phyloP scores from a whole-genome alignment of 257 asterid genomes.

The Solanum paucissectum region DNA sequence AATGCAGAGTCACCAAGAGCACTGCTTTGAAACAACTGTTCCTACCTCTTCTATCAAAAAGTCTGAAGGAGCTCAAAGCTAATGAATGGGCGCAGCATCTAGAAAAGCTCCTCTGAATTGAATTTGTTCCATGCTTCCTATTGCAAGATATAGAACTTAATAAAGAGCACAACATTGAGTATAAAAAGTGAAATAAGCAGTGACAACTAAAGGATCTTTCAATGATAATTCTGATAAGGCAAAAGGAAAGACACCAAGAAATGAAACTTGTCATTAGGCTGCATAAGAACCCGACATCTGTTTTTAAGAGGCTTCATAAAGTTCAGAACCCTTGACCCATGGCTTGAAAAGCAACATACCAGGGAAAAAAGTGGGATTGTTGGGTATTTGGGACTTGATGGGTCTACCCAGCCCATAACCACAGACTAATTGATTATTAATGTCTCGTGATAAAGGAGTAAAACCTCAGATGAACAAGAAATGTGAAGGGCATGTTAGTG shows the following conservation, averaged over 20 bases:
- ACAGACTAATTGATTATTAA: background rate
- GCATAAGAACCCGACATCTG: background rate
- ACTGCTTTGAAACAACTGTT: conserved; percentile 8
- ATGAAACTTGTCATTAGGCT: background rate
- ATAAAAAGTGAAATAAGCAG: background rate
- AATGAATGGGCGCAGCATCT: conserved; percentile 18
- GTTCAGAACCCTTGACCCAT: background rate
- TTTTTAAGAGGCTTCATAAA: background rate
- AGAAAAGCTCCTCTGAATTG: conserved; percentile 99
- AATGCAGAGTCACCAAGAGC: conserved; percentile 1
- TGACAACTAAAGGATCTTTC: background rate
- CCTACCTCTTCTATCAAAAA: conserved; percentile 8
- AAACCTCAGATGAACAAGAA: background rate
- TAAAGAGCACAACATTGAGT: background rate
- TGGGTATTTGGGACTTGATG: background rate
- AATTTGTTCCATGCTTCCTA: conserved; percentile 99
- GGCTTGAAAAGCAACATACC: background rate
- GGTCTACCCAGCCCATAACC: background rate
- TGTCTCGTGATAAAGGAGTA: background rate
- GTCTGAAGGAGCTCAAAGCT: conserved; percentile 11
- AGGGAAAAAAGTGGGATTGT: background rate
- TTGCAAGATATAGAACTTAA: conserved; percentile 5
- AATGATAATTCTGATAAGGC: background rate
- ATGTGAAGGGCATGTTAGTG: background rate
- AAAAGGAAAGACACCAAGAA: background rate